Percentiles rank a stretch among this genome's conserved stretches.
Evolutionary conservation across 805 yeast genomes (phyloP).

Genomic region (Candida pseudofarinosa): DNA sequence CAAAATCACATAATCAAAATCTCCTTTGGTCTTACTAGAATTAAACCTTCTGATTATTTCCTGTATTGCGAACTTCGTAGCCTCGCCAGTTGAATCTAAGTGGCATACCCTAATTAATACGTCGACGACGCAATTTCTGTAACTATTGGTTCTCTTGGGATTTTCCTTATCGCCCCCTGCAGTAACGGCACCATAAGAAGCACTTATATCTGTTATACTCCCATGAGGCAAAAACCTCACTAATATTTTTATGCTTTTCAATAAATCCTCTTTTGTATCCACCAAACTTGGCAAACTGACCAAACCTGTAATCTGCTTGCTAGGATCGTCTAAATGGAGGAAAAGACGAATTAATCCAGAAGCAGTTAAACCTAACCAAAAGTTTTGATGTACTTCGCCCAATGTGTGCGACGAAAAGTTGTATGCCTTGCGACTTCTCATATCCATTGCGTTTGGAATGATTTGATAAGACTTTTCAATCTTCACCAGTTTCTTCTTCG

Average conservation of each 20-base stretch:
- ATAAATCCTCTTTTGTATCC: slow-evolving; percentile 13
- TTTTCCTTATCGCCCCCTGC: slow-evolving; percentile 17
- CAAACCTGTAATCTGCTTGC: slow-evolving; percentile 56
- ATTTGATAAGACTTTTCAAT: slow-evolving; percentile 33
- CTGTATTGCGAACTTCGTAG: slow-evolving; percentile 29
- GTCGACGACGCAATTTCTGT: slow-evolving; percentile 53
- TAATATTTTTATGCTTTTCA: slow-evolving; percentile 31
- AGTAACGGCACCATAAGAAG: slow-evolving; percentile 26
- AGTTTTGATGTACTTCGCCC: slow-evolving; percentile 9
- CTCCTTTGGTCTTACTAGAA: slow-evolving; percentile 6
- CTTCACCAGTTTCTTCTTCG: slow-evolving; percentile 11
- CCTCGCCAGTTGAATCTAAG: slow-evolving; percentile 29
- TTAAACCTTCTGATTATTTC: slow-evolving; percentile 20
- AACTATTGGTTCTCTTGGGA: slow-evolving; percentile 22
- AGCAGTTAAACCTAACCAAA: slow-evolving; percentile 63
- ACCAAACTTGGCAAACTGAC: slow-evolving; percentile 43
- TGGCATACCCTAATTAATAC: slow-evolving; percentile 43
- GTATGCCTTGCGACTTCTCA: slow-evolving; percentile 11
- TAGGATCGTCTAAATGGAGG: slow-evolving; percentile 48
- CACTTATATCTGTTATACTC: slow-evolving; percentile 37
- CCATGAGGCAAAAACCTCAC: slow-evolving; percentile 47
- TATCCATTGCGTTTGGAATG: slow-evolving; percentile 9
- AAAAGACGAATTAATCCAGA: slow-evolving; percentile 54
- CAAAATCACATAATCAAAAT: slow-evolving; percentile 22
- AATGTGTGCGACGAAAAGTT: slow-evolving; percentile 15